Percentiles rank a stretch among this genome's conserved stretches.
phyloP scores from a whole-genome alignment of 345 rosid species.

The Linum tenue region DNA sequence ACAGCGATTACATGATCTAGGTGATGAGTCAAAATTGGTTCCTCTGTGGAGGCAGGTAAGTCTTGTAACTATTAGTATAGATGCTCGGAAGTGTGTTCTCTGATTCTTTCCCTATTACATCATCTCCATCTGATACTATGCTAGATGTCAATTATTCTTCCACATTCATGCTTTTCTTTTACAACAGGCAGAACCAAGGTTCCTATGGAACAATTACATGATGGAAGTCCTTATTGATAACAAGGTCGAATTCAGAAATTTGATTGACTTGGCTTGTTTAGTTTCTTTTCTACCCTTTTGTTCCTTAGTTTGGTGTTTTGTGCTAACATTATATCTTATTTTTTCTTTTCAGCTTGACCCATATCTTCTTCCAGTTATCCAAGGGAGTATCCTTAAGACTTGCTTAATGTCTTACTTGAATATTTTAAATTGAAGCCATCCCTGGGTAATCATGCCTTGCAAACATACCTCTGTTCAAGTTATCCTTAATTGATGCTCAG shows the following conservation, averaged over 20 bases:
- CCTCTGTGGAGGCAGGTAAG: conserved; percentile 99
- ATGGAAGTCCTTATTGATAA: conserved; percentile 85
- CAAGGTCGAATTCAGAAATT: conserved; percentile 21
- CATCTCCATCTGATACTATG: no score
- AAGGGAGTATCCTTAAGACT: conserved; percentile 88
- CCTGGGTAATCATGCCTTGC: not conserved
- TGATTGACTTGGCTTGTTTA: no score
- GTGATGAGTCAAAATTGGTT: conserved; percentile 86
- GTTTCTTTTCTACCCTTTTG: not conserved
- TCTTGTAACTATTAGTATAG: conserved; percentile 1
- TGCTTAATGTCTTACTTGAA: conserved; percentile 14
- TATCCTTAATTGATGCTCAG: conserved; percentile 51
- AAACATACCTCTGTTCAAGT: conserved; percentile 12
- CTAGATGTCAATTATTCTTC: not conserved
- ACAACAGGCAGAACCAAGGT: conserved; percentile 92
- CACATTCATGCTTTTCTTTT: conserved; percentile 14
- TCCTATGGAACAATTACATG: conserved; percentile 97
- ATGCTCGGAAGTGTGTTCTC: not conserved
- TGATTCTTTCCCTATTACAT: not conserved
- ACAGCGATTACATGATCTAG: conserved; percentile 76
- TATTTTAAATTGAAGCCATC: not conserved
- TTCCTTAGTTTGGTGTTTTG: not conserved
- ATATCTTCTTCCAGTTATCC: conserved; percentile 78
- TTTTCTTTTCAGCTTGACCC: conserved; percentile 70
- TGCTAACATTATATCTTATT: not conserved